These are phyloP conservation scores for Mortierella sp. DNA, from an alignment of 371 early-diverging fungal genomes.

Conservation along the genomic window DNA sequence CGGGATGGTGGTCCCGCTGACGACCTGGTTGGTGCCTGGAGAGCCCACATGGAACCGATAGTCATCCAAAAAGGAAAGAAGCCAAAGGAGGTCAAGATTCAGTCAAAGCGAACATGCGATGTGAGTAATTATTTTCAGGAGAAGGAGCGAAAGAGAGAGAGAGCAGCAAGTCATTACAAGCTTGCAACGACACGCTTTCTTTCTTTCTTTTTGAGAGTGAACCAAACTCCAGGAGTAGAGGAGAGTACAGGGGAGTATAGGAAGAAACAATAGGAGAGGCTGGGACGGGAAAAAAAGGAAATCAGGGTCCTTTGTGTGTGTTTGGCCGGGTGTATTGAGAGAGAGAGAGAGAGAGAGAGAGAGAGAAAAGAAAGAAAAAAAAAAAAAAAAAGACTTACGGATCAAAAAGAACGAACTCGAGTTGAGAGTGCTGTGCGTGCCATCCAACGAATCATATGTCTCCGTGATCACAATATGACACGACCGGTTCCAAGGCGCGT, in stretches of 20 bases:
- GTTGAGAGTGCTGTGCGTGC: slow-evolving; percentile 21
- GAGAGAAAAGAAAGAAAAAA: not conserved
- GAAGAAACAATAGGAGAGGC: not conserved
- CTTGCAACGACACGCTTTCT: too few species aligned
- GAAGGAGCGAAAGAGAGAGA: not conserved
- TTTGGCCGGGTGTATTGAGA: too few species aligned
- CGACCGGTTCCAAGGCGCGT: slow-evolving; percentile 24
- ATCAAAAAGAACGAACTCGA: slow-evolving; percentile 39
- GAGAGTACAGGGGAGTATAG: too few species aligned
- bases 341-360: not conserved
- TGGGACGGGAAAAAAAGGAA: not conserved
- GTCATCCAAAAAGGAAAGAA: too few species aligned
- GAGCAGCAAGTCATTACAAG: too few species aligned
- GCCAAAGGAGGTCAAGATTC: too few species aligned
- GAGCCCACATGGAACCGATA: too few species aligned
- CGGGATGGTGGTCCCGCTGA: slow-evolving; percentile 33
- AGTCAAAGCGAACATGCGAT: too few species aligned
- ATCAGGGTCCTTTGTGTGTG: not conserved
- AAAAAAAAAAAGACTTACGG: slow-evolving; percentile 27
- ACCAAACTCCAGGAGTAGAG: too few species aligned
- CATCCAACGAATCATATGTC: slow-evolving; percentile 12
- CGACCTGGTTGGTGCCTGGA: slow-evolving; percentile 29
- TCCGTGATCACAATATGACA: slow-evolving; percentile 21
- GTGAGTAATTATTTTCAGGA: too few species aligned
- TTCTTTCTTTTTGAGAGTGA: too few species aligned